These are phyloP conservation scores for Sporothrix protearum DNA, from an alignment of 2,329 filamentous ascomycete genomes.

Conservation along the genomic window DNA sequence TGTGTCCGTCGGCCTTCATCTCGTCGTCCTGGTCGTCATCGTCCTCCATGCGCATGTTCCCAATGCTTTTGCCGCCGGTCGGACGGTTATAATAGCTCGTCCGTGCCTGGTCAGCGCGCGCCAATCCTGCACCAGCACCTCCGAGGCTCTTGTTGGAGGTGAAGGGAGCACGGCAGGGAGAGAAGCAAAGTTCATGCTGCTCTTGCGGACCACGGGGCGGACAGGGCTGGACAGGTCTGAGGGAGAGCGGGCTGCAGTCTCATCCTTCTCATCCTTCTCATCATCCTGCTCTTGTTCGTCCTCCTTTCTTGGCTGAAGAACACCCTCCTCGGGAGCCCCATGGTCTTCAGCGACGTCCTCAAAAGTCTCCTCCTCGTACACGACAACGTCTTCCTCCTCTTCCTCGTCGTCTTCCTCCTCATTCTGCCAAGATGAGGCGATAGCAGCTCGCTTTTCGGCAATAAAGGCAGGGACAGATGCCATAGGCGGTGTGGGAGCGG, in stretches of 20 bases:
- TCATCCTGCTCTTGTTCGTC: background rate
- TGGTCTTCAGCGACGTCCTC: background rate
- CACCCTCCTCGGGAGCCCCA: background rate
- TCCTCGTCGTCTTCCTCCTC: background rate
- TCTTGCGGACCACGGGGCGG: constrained; percentile 78
- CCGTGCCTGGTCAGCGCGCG: constrained; percentile 71
- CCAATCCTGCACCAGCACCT: constrained; percentile 50
- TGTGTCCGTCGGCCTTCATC: constrained; percentile 49
- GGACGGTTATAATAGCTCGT: constrained; percentile 70
- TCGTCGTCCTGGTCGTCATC: constrained; percentile 48
- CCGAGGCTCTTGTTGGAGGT: constrained; percentile 80
- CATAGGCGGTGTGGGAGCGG: constrained; percentile 22
- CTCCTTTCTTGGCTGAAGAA: constrained; percentile 8
- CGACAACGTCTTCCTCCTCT: background rate
- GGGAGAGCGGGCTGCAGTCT: constrained; percentile 33
- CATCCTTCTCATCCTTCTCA: constrained; percentile 15
- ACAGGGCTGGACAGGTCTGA: constrained; percentile 72
- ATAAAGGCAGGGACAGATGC: constrained; percentile 12
- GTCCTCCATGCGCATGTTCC: constrained; percentile 45
- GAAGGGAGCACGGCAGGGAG: constrained; percentile 87
- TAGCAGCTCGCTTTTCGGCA: constrained; percentile 1
- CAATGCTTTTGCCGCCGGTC: constrained; percentile 70
- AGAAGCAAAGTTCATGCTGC: constrained; percentile 90
- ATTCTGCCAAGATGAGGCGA: background rate
- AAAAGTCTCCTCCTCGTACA: background rate